These are phyloP conservation scores for Tuctoria greenei DNA, from an alignment of 176 grass and related monocot genomes.

Conservation along the genomic window DNA sequence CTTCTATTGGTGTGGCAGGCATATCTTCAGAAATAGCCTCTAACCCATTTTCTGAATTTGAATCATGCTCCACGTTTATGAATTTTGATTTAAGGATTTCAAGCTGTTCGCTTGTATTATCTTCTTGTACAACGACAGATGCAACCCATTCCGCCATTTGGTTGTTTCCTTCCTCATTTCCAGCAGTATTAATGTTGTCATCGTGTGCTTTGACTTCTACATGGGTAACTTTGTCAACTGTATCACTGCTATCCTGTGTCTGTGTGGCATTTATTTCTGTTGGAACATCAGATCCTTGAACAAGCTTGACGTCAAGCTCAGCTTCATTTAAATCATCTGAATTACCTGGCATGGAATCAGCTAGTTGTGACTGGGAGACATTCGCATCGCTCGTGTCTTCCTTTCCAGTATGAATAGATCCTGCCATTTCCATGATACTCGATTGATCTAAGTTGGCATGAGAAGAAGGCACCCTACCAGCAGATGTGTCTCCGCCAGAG, in stretches of 20 bases:
- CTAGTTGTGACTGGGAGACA: neutral
- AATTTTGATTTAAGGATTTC: slow-evolving; percentile 28
- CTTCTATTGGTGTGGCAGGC: slow-evolving; percentile 41
- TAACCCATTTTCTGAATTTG: slow-evolving; percentile 32
- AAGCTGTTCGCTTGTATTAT: slow-evolving; percentile 21
- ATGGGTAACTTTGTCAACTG: slow-evolving; percentile 28
- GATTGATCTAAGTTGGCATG: slow-evolving; percentile 49
- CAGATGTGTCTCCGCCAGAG: slow-evolving; percentile 25
- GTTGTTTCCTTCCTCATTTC: slow-evolving; percentile 39
- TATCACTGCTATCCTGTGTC: slow-evolving; percentile 42
- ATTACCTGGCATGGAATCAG: slow-evolving; percentile 13
- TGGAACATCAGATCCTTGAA: slow-evolving; percentile 33
- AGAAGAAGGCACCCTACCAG: slow-evolving; percentile 30
- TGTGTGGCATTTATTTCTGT: slow-evolving; percentile 41
- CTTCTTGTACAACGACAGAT: slow-evolving; percentile 35
- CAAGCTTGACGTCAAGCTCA: slow-evolving; percentile 29
- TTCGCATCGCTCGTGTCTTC: slow-evolving; percentile 35
- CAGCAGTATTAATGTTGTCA: slow-evolving; percentile 30
- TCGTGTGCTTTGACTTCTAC: slow-evolving; percentile 40
- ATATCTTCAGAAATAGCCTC: slow-evolving; percentile 24
- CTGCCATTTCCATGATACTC: slow-evolving; percentile 25
- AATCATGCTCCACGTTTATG: slow-evolving; percentile 35
- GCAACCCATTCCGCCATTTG: slow-evolving; percentile 25
- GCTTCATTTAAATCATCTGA: slow-evolving; percentile 33
- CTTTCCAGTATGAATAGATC: slow-evolving; percentile 37